A percentile compares a stretch with the other conserved stretches of the same genome.
These are phyloP conservation scores for Colletotrichum filicis DNA, from an alignment of 2,329 filamentous ascomycete species.

Conservation along the genomic window DNA sequence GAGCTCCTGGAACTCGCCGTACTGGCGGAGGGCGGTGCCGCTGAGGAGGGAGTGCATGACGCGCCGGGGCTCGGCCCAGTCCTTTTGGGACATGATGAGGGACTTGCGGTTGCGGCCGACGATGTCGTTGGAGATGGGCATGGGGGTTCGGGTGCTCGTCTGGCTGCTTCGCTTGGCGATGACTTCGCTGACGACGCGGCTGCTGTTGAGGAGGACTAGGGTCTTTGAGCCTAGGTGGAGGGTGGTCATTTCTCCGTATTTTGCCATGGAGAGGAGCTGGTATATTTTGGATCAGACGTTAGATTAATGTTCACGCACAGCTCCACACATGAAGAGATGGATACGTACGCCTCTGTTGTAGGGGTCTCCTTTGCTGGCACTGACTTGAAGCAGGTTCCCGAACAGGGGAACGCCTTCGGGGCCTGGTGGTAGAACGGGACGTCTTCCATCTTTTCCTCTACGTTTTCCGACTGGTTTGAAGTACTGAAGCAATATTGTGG, in stretches of 20 bases:
- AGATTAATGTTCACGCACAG: not conserved
- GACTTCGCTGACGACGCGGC: slow-evolving; percentile 49
- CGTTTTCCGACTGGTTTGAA: not conserved
- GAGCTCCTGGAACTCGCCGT: slow-evolving; percentile 47
- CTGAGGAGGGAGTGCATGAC: slow-evolving; percentile 52
- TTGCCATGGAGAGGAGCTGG: not conserved
- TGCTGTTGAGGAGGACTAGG: slow-evolving; percentile 54
- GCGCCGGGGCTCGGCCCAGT: slow-evolving; percentile 50
- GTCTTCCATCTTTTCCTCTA: not conserved
- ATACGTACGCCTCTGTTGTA: not conserved
- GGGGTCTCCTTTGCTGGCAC: not conserved
- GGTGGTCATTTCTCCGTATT: slow-evolving; percentile 43
- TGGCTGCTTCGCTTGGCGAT: slow-evolving; percentile 48
- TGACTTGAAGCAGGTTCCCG: not conserved
- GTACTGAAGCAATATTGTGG: not conserved
- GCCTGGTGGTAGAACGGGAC: not conserved
- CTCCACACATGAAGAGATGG: not conserved
- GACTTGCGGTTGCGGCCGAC: slow-evolving; percentile 47
- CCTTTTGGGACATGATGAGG: slow-evolving; percentile 44
- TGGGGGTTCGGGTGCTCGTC: slow-evolving; percentile 43
- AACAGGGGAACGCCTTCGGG: not conserved
- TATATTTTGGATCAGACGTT: not conserved
- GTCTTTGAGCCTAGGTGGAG: slow-evolving; percentile 47
- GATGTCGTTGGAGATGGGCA: slow-evolving; percentile 45
- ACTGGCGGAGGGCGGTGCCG: slow-evolving; percentile 45